Evolutionary conservation across 2,329 filamentous ascomycete genomes (phyloP).

Genomic region (Exserohilum rostratum): DNA sequence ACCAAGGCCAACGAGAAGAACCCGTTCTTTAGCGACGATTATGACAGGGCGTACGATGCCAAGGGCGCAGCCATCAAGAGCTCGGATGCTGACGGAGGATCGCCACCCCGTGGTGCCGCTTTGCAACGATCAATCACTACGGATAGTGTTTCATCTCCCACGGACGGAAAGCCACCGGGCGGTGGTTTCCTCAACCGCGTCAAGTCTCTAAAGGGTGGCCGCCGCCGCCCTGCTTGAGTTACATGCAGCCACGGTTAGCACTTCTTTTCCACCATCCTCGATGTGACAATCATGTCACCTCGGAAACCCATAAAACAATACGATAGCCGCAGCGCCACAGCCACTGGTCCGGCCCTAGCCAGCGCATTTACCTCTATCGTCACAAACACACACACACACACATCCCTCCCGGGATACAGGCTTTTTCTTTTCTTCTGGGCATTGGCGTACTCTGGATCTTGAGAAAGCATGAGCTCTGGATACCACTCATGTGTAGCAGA

Average conservation of each 20-base stretch:
- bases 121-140: conserved; percentile 42
- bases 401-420: conserved; percentile 21
- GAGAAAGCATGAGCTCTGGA: conserved; percentile 26
- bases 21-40: conserved; percentile 81
- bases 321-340: not conserved
- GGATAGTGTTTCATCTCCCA: conserved; percentile 37
- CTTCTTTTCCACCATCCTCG: not conserved
- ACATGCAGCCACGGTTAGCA: not conserved
- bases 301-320: not conserved
- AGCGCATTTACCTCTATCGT: conserved; percentile 23
- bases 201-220: conserved; percentile 48
- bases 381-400: conserved; percentile 18
- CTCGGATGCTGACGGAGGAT: conserved; percentile 48
- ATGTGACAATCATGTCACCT: not conserved
- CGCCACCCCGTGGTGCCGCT: conserved; percentile 38
- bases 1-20: conserved; percentile 61
- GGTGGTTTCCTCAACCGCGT: conserved; percentile 46
- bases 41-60: conserved; percentile 68
- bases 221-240: conserved; percentile 39
- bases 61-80: conserved; percentile 65
- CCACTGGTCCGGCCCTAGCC: not conserved
- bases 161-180: conserved; percentile 31
- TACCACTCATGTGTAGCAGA: conserved; percentile 32
- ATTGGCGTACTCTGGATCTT: conserved; percentile 21
- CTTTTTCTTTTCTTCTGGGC: conserved; percentile 13